Evolutionary conservation across 2,329 filamentous ascomycete genomes (phyloP), one percentile per base, ranked within the genome.

Genomic region (Moelleriella libera): DNA sequence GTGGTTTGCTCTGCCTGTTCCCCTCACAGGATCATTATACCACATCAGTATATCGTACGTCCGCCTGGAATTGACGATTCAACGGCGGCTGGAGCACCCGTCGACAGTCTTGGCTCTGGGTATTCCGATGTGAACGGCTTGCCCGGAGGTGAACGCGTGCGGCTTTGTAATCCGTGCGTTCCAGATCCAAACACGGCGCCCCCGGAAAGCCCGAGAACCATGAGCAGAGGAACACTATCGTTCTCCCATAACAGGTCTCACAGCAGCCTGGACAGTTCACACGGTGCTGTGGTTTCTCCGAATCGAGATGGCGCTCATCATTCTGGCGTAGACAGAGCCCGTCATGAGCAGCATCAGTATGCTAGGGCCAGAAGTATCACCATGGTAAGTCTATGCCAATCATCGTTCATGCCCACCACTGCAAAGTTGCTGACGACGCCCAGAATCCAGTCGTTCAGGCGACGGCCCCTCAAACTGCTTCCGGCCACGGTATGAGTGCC

Each of bases 1-100:
- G 89, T 97, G 7, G 90, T 97, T 29, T 97, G 90, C 64, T 81
- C 82, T 49, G 74, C 80, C 21, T 97, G 90, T 67, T 96, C 90
- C 3, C 90, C 90, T 4, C 90, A 97, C 63, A 80, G 88, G 51
- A 97, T 97, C 60, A 94, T 86, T 4, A 96, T 97, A 52, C 90
- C 90, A 1, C 78, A 89, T 53, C 86, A 92, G 60, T 97, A 87
- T 62, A 95, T 97, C 53, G 88, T 96, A 30, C 83, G 83, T 44
- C 85, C 86, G 3, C 83, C 85, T 1, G 71, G 61, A 48, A 51
- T 62, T 39, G 69, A 74, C 49, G 57, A 65, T 50, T 56, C 62
- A 51, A 53, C 65, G 51, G 55, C 65, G 53, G 58, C 58, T 31
- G 57, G 58, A 30, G 47, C 65, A 12, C 57, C 69, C 54, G 61